These are phyloP conservation scores for Sporothrix pseudoabietina DNA, from an alignment of 2,329 filamentous ascomycete genomes.

Conservation along the genomic window DNA sequence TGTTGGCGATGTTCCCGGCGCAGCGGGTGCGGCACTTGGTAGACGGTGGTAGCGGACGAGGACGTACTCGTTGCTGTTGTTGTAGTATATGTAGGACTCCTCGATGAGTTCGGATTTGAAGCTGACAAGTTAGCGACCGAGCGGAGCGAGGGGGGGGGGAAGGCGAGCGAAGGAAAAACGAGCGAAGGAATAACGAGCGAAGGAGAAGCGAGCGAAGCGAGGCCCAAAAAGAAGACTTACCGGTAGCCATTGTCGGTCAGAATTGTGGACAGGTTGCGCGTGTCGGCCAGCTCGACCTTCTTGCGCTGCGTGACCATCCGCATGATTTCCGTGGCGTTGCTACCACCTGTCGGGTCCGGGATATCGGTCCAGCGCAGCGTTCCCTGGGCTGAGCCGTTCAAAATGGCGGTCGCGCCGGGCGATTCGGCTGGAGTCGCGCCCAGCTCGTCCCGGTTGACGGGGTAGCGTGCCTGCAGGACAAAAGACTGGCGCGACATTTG, in stretches of 20 bases:
- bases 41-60: constrained; percentile 52
- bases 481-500: constrained; percentile 61
- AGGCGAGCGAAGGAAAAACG: background rate
- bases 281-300: constrained; percentile 59
- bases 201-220: background rate
- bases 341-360: constrained; percentile 56
- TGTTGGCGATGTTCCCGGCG: constrained; percentile 36
- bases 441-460: constrained; percentile 53
- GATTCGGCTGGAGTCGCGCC: constrained; percentile 7
- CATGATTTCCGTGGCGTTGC: constrained; percentile 35
- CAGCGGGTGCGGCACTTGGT: constrained; percentile 33
- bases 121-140: constrained; percentile 40
- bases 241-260: constrained; percentile 56
- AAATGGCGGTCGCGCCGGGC: constrained; percentile 35
- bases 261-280: constrained; percentile 51
- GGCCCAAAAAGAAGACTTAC: constrained; percentile 41
- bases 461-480: constrained; percentile 57
- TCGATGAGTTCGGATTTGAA: constrained; percentile 57
- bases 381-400: constrained; percentile 41
- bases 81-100: constrained; percentile 57
- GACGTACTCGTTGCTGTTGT: constrained; percentile 57
- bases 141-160: background rate
- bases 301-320: constrained; percentile 56
- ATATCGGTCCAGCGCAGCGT: constrained; percentile 62
- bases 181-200: background rate